Base-by-base conservation (phyloP, 306 rosid species). In the Medicago lupulina region DNA sequence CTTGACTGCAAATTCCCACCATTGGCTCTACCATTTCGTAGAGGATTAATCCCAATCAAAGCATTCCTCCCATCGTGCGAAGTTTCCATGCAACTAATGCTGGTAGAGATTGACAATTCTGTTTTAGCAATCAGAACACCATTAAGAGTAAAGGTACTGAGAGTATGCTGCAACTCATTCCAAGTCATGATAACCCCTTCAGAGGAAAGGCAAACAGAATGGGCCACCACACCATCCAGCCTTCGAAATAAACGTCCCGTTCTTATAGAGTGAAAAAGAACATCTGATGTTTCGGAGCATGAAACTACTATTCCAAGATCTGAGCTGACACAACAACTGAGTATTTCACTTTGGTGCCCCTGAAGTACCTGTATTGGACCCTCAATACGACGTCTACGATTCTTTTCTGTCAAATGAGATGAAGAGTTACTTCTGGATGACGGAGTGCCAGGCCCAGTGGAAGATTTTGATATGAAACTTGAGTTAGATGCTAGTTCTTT, bases 301-400 rank as follows among this genome's bases (percentile, higher is more conserved):
- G 99, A 95, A 82, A 92, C 97, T 73, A 89, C 96, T 70, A 90
- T 79, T 79, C 93, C 97, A 57, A 95, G 88, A 86, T 90, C 97
- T 79, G 97, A 92, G 85, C 83, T 89, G 77, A 95, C 93, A 84
- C 93, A 95, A 76, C 99, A 95, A 81, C 90, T 82, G 59, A 82
- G 89, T 79, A 95, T 80, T 86, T 95, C 99, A 71, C 82, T 76
- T 16, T 55, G 89, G 89, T 95, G 99, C 75, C 99, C 99, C 9
- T 95, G 86, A 76, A 95, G 97, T 71, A 90, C 88, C 19, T 90
- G 86, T 60, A 95, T 72, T 78, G 99, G 99, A 77, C 99, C 99
- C 83, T 92, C 97, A 79, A 95, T 89, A 63, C 86, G 87, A 81
- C 46, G 83, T 83, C 80, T 92, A 78, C 81, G 71, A 70, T 80